These are phyloP conservation scores for Eucalyptus coolabah DNA, from an alignment of 345 rosid genomes.

Conservation along the genomic window DNA sequence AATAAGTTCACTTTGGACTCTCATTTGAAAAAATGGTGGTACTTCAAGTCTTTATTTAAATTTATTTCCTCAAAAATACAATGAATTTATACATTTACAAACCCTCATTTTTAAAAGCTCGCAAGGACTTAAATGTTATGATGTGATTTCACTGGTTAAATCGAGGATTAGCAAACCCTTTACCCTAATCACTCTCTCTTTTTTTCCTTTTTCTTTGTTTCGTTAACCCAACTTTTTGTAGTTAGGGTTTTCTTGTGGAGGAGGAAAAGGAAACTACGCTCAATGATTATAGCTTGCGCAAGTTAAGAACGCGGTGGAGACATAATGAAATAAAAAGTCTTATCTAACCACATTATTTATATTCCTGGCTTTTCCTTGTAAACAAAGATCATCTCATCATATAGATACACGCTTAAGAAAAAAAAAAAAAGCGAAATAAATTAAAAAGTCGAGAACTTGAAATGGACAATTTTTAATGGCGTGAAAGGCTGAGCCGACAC, in stretches of 20 bases:
- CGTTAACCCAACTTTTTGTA: not conserved
- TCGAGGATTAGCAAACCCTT: not conserved
- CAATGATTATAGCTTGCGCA: not conserved
- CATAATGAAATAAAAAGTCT: not conserved
- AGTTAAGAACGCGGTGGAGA: not conserved
- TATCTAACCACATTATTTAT: not conserved
- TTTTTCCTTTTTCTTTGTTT: not conserved
- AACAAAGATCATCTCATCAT: not conserved
- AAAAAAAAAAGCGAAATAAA: not conserved
- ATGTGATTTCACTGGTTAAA: not conserved
- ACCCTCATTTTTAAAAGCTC: not conserved
- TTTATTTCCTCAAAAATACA: not conserved
- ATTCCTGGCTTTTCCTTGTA: not conserved
- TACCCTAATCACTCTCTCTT: not conserved
- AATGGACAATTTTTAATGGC: not conserved
- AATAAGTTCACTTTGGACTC: too few species aligned
- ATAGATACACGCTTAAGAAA: not conserved
- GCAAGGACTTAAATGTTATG: not conserved
- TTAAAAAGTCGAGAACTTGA: not conserved
- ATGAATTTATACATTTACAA: not conserved
- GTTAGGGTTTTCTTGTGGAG: not conserved
- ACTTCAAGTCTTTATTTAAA: rapidly evolving
- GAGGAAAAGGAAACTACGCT: not conserved
- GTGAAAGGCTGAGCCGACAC: not conserved
- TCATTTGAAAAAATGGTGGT: rapidly evolving